Evolutionary conservation across 257 asterid genomes (phyloP).

Genomic region (Solanum piurae): DNA sequence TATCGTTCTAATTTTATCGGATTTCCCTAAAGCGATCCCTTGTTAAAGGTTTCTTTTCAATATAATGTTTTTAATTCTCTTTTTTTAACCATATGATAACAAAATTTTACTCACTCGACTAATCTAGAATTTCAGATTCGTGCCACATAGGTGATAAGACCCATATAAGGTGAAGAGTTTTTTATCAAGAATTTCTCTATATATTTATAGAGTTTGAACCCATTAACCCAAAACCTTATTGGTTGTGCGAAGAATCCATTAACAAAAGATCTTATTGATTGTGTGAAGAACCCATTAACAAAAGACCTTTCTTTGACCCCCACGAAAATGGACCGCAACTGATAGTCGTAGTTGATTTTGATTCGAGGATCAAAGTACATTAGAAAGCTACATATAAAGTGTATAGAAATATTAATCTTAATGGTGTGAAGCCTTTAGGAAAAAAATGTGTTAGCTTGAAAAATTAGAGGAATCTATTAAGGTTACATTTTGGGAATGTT

Average conservation of each 20-base stretch:
- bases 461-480: neutral
- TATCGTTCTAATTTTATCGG: too few relatives aligned
- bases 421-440: neutral
- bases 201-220: neutral
- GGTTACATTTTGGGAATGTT: neutral
- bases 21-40: neutral
- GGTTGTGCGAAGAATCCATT: too few relatives aligned
- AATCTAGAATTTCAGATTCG: neutral
- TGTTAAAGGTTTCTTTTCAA: neutral
- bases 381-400: neutral
- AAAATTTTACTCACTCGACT: neutral
- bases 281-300: too few relatives aligned
- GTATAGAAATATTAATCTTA: neutral
- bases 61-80: neutral
- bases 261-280: too few relatives aligned
- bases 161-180: neutral
- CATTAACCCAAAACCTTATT: neutral
- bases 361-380: neutral
- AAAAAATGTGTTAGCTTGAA: neutral
- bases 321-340: too few relatives aligned
- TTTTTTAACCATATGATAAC: neutral
- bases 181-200: neutral
- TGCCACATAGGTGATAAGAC: neutral
- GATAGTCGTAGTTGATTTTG: too few relatives aligned
- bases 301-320: too few relatives aligned